A percentile compares a stretch with the other conserved stretches of the same genome.
phyloP scores from a whole-genome alignment of 169 alveolate species.

The Babesia caballi region DNA sequence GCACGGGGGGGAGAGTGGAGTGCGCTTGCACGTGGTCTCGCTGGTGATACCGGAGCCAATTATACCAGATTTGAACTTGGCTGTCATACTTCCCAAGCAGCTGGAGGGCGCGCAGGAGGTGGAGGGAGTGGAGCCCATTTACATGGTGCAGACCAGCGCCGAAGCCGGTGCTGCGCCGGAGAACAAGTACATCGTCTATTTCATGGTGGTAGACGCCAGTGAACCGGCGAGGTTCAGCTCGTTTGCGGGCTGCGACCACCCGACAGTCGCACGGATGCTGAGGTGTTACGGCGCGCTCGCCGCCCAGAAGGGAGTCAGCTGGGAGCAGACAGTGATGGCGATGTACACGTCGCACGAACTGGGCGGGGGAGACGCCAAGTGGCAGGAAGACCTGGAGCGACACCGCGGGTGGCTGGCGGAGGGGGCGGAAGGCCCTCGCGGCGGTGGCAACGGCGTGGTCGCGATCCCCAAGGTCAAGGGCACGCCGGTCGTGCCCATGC shows the following conservation, averaged over 20 bases:
- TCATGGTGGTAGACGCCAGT: conserved; percentile 6
- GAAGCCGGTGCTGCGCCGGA: conserved; percentile 43
- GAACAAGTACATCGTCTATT: conserved; percentile 26
- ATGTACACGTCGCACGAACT: conserved; percentile 21
- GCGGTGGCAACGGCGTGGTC: conserved; percentile 10
- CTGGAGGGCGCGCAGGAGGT: background rate
- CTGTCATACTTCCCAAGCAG: conserved; percentile 5
- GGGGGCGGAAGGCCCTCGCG: background rate
- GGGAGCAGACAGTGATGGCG: background rate
- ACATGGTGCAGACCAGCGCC: conserved; percentile 33
- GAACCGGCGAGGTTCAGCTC: background rate
- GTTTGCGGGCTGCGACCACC: conserved; percentile 6
- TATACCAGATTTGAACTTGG: conserved; percentile 16
- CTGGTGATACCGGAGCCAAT: conserved; percentile 11
- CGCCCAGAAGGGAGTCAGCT: background rate
- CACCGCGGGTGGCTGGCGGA: conserved; percentile 33
- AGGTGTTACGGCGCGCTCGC: background rate
- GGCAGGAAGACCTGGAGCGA: background rate
- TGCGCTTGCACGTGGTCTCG: conserved; percentile 18
- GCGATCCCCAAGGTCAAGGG: conserved; percentile 7
- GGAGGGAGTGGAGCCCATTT: conserved; percentile 7
- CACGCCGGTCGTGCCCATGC: conserved; percentile 29
- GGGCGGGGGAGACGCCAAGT: background rate
- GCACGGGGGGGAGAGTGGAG: background rate
- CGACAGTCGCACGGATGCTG: conserved; percentile 2